Evolutionary conservation across 164 flowering plant genomes (phyloP), one percentile per base, ranked within the genome.

Genomic region (Nymphaea colorata): DNA sequence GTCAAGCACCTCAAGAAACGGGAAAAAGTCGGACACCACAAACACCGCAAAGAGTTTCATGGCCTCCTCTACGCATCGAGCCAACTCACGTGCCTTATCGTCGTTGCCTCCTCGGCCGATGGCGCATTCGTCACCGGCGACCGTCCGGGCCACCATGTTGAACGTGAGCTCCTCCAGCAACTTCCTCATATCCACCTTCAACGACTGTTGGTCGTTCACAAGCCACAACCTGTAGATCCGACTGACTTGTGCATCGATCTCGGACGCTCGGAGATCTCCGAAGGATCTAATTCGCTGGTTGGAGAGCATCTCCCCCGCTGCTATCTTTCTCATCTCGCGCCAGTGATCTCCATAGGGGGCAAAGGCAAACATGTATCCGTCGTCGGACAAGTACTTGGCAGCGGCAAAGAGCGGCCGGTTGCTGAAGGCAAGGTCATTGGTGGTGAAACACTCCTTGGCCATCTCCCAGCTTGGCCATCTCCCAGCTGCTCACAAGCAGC

Each of bases 261-360:
- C 76, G 2, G 59, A 12, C 2, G 43, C 62, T 2, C 67, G 72
- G 5, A 66, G 25, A 44, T 69, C 53, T 64, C 55, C 62, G 55
- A 65, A 41, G 15, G 18, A 6, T 44, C 66, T 72, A 0, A 73
- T 69, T n/a, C 59, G 65, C 5, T 53, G 69, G 16, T 69, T 61
- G 2, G 76, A 73, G 44, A 73, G 70, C 14, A 74, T 65, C 61
- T 74, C 71, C 4, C 62, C 57, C 42, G 17, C 53, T 16, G 67
- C 62, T 3, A 74, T 25, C 67, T 70, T 74, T 15, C 76, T 65
- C 15, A 62, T 10, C 57, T 69, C 72, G 8, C 76, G 72, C 76
- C 73, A 74, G 8, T 68, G 69, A 2, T 66, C 61, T 7, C 67
- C 42, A 41, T 71, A 71, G 10, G 69, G 71, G 11, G 71, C 62